Conservation (phyloP, 805 yeast genomes). For the Lipomyces anomalus region DNA sequence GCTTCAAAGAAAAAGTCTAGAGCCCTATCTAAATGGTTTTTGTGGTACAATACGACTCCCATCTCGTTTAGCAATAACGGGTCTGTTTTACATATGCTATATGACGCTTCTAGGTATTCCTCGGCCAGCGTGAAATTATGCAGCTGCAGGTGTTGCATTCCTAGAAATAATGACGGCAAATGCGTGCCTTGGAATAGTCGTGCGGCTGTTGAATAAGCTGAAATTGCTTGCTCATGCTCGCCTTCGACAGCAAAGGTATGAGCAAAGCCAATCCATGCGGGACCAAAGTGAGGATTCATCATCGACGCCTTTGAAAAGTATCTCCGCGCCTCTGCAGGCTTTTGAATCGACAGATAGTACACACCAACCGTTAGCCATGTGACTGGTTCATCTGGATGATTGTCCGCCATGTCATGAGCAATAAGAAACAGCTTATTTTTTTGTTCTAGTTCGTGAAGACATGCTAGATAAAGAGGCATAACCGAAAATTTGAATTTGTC, state of each 20-base stretch:
- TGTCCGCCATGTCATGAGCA: slow-evolving; percentile 81
- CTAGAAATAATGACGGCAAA: slow-evolving; percentile 80
- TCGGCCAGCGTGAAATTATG: slow-evolving; percentile 76
- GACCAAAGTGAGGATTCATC: slow-evolving; percentile 82
- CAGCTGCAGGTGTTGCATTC: slow-evolving; percentile 94
- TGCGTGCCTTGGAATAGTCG: slow-evolving; percentile 73
- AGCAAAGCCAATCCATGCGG: slow-evolving; percentile 98
- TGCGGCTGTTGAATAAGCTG: slow-evolving; percentile 95
- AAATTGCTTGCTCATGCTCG: slow-evolving; percentile 97
- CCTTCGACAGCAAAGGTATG: slow-evolving; percentile 97
- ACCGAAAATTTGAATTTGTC: slow-evolving; percentile 71
- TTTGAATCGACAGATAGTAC: slow-evolving; percentile 70
- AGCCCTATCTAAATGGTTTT: slow-evolving; percentile 58
- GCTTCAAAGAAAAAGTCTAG: slow-evolving; percentile 69
- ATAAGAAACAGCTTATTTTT: slow-evolving; percentile 71
- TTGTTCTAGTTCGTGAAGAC: slow-evolving; percentile 78
- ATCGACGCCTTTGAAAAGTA: slow-evolving; percentile 86
- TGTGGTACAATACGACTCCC: slow-evolving; percentile 87
- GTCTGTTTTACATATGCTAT: slow-evolving; percentile 72
- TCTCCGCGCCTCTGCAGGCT: slow-evolving; percentile 75
- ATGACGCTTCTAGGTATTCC: slow-evolving; percentile 74
- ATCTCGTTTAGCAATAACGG: slow-evolving; percentile 85
- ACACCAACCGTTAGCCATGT: slow-evolving; percentile 93
- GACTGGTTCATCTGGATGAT: slow-evolving; percentile 70
- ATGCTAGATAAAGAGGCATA: slow-evolving; percentile 73